Evolutionary conservation across 2,329 filamentous ascomycete genomes (phyloP).

Genomic region (Pseudofabraea citricarpa): DNA sequence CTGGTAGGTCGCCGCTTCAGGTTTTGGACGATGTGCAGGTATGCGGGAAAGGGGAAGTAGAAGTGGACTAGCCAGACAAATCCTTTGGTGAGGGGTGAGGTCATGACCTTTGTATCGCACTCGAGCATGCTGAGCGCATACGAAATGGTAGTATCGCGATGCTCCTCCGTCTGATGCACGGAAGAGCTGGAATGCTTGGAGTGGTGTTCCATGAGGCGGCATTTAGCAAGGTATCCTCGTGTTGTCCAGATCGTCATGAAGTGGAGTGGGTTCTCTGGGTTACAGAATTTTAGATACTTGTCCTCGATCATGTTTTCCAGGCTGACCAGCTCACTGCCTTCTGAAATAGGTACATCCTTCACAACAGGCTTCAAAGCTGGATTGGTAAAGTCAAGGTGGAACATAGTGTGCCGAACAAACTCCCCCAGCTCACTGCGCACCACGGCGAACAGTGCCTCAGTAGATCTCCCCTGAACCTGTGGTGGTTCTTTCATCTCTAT

Average conservation of each 20-base stretch:
- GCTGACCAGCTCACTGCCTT: slow-evolving; percentile 11
- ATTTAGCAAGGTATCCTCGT: slow-evolving; percentile 20
- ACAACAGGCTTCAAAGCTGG: slow-evolving; percentile 16
- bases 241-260: slow-evolving; percentile 24
- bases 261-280: slow-evolving; percentile 34
- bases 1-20: slow-evolving; percentile 21
- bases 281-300: slow-evolving; percentile 37
- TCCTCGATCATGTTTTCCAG: slow-evolving; percentile 36
- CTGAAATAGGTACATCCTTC: slow-evolving; percentile 4
- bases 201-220: slow-evolving; percentile 23
- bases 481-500: slow-evolving; percentile 51
- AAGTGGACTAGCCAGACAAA: slow-evolving; percentile 27
- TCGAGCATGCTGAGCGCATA: slow-evolving; percentile 21
- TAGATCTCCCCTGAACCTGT: slow-evolving; percentile 43
- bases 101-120: slow-evolving; percentile 29
- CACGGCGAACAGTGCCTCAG: slow-evolving; percentile 56
- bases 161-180: slow-evolving; percentile 18
- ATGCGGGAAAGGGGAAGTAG: slow-evolving; percentile 29
- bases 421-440: slow-evolving; percentile 53
- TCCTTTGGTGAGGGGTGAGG: slow-evolving; percentile 21
- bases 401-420: slow-evolving; percentile 19
- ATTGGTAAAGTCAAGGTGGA: slow-evolving; percentile 17
- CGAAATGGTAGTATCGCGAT: slow-evolving; percentile 27
- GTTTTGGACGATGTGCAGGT: slow-evolving; percentile 28
- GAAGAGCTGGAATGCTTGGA: slow-evolving; percentile 15